Conservation (phyloP, 2,329 filamentous ascomycete species). For the Pyrenophora graminea region DNA sequence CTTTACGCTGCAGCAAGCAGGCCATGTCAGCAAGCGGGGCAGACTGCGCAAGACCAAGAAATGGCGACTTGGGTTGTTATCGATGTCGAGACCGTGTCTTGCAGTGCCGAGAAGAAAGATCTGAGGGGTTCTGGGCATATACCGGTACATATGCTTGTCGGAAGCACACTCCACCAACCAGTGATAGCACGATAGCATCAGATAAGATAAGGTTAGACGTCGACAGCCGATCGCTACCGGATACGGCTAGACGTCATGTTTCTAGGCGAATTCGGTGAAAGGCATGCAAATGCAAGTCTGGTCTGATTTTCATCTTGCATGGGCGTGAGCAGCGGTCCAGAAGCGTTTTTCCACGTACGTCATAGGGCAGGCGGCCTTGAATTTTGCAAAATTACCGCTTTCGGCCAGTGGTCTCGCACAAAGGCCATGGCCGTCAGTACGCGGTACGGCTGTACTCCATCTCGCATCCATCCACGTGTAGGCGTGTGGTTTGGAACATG, state of each 20-base stretch:
- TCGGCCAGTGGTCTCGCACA: constrained; percentile 7
- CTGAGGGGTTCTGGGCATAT: background rate
- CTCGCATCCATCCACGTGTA: background rate
- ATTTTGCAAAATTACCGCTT: constrained; percentile 6
- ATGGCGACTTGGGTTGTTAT: constrained; percentile 7
- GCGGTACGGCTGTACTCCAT: background rate
- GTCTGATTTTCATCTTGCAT: constrained; percentile 1
- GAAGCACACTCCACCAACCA: constrained; percentile 2
- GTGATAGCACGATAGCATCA: constrained; percentile 5
- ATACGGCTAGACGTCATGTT: constrained; percentile 7
- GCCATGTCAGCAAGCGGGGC: constrained; percentile 27
- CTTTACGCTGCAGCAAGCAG: constrained; percentile 18
- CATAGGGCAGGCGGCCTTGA: background rate
- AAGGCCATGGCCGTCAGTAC: background rate
- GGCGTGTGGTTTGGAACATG: background rate
- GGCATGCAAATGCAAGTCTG: constrained; percentile 3
- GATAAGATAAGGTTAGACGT: constrained; percentile 13
- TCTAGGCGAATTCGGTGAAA: constrained; percentile 8
- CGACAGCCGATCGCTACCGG: constrained; percentile 10
- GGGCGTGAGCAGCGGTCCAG: background rate
- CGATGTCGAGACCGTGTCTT: constrained; percentile 12
- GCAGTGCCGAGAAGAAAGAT: constrained; percentile 8
- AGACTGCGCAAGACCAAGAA: background rate
- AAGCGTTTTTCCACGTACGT: background rate
- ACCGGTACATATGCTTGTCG: background rate